Conservation (phyloP, 2,329 filamentous ascomycete species). For the Ceratocystis alfenasii region DNA sequence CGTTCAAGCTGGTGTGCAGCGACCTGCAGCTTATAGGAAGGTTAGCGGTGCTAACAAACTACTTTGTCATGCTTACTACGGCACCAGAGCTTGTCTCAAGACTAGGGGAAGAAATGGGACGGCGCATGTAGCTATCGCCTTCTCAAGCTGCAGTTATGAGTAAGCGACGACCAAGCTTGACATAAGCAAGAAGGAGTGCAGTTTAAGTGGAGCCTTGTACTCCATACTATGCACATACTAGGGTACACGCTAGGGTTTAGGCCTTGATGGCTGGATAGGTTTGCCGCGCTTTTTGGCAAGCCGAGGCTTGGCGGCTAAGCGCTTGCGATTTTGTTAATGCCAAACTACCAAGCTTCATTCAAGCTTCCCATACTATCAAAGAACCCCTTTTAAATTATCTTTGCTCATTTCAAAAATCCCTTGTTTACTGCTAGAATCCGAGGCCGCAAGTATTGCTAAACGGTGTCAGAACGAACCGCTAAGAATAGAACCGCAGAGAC, state of each 20-base stretch:
- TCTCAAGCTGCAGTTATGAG: neutral
- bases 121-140: no score
- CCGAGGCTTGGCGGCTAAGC: neutral
- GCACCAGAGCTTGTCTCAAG: neutral
- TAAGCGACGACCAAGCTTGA: neutral
- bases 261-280: neutral
- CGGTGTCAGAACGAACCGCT: no score
- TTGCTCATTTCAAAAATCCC: neutral
- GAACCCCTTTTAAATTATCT: neutral
- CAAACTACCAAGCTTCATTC: neutral
- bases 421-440: neutral
- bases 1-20: neutral
- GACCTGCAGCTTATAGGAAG: neutral
- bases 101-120: no score
- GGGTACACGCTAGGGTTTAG: neutral
- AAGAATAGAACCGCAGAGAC: no score
- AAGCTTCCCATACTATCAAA: neutral
- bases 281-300: neutral
- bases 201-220: neutral
- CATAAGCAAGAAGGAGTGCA: neutral
- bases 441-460: no score
- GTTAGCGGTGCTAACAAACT: neutral
- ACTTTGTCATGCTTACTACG: constrained; percentile 15
- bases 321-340: neutral
- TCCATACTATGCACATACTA: neutral